Conservation (phyloP, 352 stramenopile genomes). For the Phytophthora cajani region DNA sequence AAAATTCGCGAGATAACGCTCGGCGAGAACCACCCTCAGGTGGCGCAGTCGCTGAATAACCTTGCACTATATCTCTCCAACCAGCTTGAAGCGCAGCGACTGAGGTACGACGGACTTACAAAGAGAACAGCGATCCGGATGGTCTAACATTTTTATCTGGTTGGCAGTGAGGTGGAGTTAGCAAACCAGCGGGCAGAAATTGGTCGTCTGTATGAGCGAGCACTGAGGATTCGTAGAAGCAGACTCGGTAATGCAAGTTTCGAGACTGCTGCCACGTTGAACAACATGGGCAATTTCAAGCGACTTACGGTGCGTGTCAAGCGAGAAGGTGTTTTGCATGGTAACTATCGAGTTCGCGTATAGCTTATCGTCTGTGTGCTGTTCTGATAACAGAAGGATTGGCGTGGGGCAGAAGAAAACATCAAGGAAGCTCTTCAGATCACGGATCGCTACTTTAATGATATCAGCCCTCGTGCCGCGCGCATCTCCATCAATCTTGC, state of each 20-base stretch:
- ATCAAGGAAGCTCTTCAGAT: conserved; percentile 83
- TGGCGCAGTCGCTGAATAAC: conserved; percentile 86
- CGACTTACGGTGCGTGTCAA: conserved; percentile 53
- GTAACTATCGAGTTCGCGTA: neutral
- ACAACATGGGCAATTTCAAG: conserved; percentile 89
- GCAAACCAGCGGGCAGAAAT: conserved; percentile 57
- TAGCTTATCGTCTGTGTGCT: neutral
- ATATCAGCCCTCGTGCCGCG: conserved; percentile 72
- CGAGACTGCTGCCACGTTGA: conserved; percentile 80
- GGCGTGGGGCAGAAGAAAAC: conserved; percentile 65
- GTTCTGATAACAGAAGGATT: conserved; percentile 55
- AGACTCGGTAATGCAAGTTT: conserved; percentile 81
- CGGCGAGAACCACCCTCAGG: conserved; percentile 74
- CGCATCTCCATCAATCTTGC: conserved; percentile 83
- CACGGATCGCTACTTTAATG: conserved; percentile 79
- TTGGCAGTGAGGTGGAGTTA: conserved; percentile 43
- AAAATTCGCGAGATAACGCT: conserved; percentile 76
- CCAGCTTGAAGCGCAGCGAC: conserved; percentile 59
- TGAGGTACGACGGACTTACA: conserved; percentile 45
- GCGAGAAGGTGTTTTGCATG: neutral
- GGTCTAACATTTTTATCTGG: conserved; percentile 8
- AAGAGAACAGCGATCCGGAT: neutral
- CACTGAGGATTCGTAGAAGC: conserved; percentile 70
- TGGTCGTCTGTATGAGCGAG: conserved; percentile 66
- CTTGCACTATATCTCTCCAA: conserved; percentile 75